Evolutionary conservation across 2,329 filamentous ascomycete species (phyloP), one percentile per base, ranked within the genome.

Genomic region (Parastagonospora avenae): DNA sequence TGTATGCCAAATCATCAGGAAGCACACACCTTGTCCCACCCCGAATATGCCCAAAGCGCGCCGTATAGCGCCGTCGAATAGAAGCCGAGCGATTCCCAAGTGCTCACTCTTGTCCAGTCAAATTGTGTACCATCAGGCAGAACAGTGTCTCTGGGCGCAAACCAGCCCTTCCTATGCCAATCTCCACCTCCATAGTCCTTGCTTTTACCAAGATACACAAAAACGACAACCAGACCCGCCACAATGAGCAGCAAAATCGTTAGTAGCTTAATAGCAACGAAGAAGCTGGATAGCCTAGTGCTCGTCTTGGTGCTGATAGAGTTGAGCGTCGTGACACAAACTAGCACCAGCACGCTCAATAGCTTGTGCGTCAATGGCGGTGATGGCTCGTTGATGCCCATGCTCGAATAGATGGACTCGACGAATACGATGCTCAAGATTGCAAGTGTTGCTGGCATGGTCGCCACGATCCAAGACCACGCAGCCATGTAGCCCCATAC

Each of bases 391-490:
- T 80, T 85, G 24, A 85, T 79, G 55, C 79, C 85, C 64, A 87
- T 79, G 16, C 84, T 64, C 12, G 76, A 68, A 39, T 78, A 76
- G 7, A 74, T 63, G 15, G 53, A 59, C 55, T 79, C 74, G 7
- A 77, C 79, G 57, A 87, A 87, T 14, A 86, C 84, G 55, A 87
- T 86, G 61, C 81, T 80, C 14, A 87, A 74, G 48, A 87, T 87
- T 1, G 84, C 84, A 32, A 86, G 74, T 0, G 85, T 86, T 0
- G 84, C 83, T 0, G 85, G 85, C 84, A 86, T 87, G 3, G 86
- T 81, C 7, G 82, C 83, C 0, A 86, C 79, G 24, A 87, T 79
- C 85, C 85, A 87, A 0, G 82, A 85, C 85, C 85, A 88, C 0
- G 83, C 85, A 0, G 84, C 83, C 19, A 87, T 68, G 62, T 86